phyloP scores from a whole-genome alignment of 768 basidiomycete species.

The Auricularia heimuer region DNA sequence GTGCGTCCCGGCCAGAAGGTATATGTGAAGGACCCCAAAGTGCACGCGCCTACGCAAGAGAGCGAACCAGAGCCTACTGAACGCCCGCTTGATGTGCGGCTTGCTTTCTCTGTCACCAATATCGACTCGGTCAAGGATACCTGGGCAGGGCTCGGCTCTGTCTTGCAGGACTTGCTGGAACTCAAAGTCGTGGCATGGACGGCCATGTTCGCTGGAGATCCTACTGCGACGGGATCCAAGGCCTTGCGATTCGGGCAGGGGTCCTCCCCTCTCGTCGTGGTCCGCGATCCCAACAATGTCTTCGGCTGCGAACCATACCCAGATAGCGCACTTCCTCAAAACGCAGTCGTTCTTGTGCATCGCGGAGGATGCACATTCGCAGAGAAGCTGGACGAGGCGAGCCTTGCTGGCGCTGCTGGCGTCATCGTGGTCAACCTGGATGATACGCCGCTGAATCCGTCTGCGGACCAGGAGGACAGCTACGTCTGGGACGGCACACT shows the following conservation, averaged over 20 bases:
- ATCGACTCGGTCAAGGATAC: slow-evolving; percentile 38
- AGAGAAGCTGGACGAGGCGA: slow-evolving; percentile 66
- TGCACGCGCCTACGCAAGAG: slow-evolving; percentile 24
- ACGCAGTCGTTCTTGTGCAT: slow-evolving; percentile 45
- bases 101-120: slow-evolving; percentile 49
- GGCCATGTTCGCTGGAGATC: slow-evolving; percentile 61
- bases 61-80: slow-evolving; percentile 15
- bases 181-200: slow-evolving; percentile 46
- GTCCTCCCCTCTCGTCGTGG: slow-evolving; percentile 43
- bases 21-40: slow-evolving; percentile 62
- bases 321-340: slow-evolving; percentile 31
- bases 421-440: slow-evolving; percentile 66
- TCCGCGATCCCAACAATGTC: slow-evolving; percentile 40
- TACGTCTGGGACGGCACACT: slow-evolving; percentile 43
- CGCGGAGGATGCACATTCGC: slow-evolving; percentile 86
- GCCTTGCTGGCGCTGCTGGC: slow-evolving; percentile 62
- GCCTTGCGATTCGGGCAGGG: slow-evolving; percentile 37
- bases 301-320: slow-evolving; percentile 53
- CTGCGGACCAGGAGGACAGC: slow-evolving; percentile 48
- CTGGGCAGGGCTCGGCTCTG: slow-evolving; percentile 29
- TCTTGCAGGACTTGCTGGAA: slow-evolving; percentile 29
- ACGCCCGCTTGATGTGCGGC: slow-evolving; percentile 37
- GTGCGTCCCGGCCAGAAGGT: slow-evolving; percentile 75
- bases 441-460: slow-evolving; percentile 53
- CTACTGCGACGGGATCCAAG: slow-evolving; percentile 22